These are phyloP conservation scores for Perkinsus olseni DNA, from an alignment of 169 alveolate genomes.

Conservation along the genomic window DNA sequence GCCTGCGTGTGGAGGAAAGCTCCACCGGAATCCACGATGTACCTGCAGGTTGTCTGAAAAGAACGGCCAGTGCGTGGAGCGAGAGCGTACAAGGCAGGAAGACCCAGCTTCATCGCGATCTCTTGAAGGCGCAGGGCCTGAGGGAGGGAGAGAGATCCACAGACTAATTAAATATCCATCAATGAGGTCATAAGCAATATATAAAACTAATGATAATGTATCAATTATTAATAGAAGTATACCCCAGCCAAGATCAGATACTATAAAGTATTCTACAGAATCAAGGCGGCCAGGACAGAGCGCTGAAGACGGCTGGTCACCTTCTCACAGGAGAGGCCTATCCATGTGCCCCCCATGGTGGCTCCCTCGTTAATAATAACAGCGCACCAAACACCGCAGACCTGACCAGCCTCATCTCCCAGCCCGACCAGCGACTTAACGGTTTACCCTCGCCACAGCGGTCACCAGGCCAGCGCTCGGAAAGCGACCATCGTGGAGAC, in stretches of 20 bases:
- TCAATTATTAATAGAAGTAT: too few relatives aligned
- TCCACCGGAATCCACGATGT: slow-evolving; percentile 67
- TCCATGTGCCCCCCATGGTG: slow-evolving; percentile 61
- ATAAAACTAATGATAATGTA: too few relatives aligned
- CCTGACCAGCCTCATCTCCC: neutral
- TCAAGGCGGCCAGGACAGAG: too few relatives aligned
- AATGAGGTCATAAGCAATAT: too few relatives aligned
- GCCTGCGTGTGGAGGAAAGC: slow-evolving; percentile 55
- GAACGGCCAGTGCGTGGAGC: neutral
- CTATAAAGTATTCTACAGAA: too few relatives aligned
- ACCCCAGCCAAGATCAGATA: too few relatives aligned
- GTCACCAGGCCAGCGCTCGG: slow-evolving; percentile 61
- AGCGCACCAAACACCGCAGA: slow-evolving; percentile 26
- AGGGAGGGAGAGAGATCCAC: neutral
- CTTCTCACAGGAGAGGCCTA: slow-evolving; percentile 56
- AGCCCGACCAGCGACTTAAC: slow-evolving; percentile 9
- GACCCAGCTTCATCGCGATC: slow-evolving; percentile 57
- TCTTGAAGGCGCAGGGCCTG: slow-evolving; percentile 61
- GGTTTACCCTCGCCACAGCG: slow-evolving; percentile 54
- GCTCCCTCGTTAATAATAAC: slow-evolving; percentile 62
- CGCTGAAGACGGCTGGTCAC: neutral
- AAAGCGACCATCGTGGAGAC: slow-evolving; percentile 41
- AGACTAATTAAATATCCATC: too few relatives aligned
- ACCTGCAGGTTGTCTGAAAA: slow-evolving; percentile 27
- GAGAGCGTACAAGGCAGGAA: slow-evolving; percentile 24